phyloP scores from a whole-genome alignment of 768 basidiomycete species.

The Termitomyces sp. region DNA sequence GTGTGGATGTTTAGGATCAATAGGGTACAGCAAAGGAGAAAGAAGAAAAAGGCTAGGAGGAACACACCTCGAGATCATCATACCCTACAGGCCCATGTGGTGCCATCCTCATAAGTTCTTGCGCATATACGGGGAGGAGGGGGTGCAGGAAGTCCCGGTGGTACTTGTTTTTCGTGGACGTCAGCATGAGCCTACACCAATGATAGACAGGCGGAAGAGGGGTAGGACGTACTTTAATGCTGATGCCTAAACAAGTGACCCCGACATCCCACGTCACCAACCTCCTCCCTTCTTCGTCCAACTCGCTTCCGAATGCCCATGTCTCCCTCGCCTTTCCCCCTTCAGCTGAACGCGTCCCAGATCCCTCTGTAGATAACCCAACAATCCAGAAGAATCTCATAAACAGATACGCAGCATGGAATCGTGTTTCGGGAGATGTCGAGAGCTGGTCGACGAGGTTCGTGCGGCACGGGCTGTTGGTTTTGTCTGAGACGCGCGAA shows the following conservation, averaged over 20 bases:
- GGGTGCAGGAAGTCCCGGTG: constrained; percentile 62
- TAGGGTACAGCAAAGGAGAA: background rate
- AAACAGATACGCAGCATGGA: constrained; percentile 61
- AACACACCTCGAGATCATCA: constrained; percentile 49
- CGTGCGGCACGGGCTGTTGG: constrained; percentile 9
- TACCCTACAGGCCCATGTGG: constrained; percentile 36
- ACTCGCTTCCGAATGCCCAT: constrained; percentile 4
- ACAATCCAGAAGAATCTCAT: constrained; percentile 48
- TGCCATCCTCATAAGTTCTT: constrained; percentile 42
- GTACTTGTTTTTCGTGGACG: constrained; percentile 30
- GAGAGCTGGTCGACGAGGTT: constrained; percentile 51
- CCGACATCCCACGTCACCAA: constrained; percentile 54
- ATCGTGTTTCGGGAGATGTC: constrained; percentile 53
- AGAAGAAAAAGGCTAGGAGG: background rate
- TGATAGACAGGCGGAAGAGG: background rate
- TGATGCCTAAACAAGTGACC: constrained; percentile 52
- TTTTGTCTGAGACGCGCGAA: background rate
- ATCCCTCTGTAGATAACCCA: background rate
- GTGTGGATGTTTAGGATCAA: background rate
- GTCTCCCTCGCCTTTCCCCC: background rate
- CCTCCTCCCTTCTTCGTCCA: constrained; percentile 22
- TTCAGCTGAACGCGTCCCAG: background rate
- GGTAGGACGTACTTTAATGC: constrained; percentile 46
- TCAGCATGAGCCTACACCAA: background rate
- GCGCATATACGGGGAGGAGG: constrained; percentile 44